A percentile compares a stretch with the other conserved stretches of the same genome.
Evolutionary conservation across 1,139 yeast species (phyloP).

Genomic region (Pichia sp.): DNA sequence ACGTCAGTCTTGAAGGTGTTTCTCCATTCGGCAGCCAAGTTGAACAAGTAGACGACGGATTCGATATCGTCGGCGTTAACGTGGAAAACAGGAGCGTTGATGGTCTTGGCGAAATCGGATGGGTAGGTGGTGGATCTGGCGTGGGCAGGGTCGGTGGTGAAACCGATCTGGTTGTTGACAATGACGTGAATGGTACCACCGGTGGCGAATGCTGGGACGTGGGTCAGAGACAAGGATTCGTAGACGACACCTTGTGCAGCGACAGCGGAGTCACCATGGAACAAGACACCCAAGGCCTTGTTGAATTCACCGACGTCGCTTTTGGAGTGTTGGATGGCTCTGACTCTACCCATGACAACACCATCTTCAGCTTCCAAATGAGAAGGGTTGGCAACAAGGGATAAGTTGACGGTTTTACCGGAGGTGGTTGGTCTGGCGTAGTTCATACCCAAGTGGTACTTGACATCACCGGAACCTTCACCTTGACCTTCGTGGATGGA

Average conservation of each 20-base stretch:
- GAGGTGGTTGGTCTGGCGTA: constrained; percentile 98
- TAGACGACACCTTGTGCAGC: constrained; percentile 99
- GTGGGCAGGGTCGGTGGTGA: constrained; percentile 97
- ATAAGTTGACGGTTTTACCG: constrained; percentile 92
- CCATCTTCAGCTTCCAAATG: constrained; percentile 99
- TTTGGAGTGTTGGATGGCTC: constrained; percentile 93
- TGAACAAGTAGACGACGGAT: constrained; percentile 84
- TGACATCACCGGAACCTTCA: constrained; percentile 98
- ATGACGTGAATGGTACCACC: constrained; percentile 98
- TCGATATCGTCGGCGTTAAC: constrained; percentile 98
- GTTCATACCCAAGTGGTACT: constrained; percentile 98
- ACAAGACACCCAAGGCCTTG: constrained; percentile 85
- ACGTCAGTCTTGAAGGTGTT: constrained; percentile 94
- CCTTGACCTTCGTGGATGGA: constrained; percentile 49
- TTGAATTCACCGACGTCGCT: constrained; percentile 74
- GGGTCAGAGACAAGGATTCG: constrained; percentile 94
- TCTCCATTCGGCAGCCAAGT: constrained; percentile 98
- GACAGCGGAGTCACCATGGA: constrained; percentile 99
- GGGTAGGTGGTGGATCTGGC: constrained; percentile 98
- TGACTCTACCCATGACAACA: constrained; percentile 94
- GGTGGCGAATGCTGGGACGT: constrained; percentile 90
- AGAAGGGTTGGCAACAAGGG: constrained; percentile 97
- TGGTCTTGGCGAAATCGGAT: constrained; percentile 92
- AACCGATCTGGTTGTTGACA: constrained; percentile 97
- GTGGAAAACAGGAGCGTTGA: constrained; percentile 98